These are phyloP conservation scores for Tephrocybe rancida DNA, from an alignment of 768 basidiomycete genomes.

Conservation along the genomic window DNA sequence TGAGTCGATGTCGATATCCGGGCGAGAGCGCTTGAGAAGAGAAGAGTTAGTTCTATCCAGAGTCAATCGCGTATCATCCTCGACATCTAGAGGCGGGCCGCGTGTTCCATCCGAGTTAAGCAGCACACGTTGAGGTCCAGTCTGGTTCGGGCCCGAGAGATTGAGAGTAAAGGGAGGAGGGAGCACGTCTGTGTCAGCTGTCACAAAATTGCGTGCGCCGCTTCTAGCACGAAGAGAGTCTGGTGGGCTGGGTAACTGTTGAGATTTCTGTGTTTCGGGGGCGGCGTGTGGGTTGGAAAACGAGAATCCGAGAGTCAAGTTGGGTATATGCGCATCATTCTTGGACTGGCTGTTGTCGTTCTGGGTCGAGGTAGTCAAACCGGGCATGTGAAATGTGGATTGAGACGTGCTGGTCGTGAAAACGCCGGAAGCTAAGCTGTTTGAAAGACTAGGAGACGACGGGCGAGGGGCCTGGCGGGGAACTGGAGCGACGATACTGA, in stretches of 20 bases:
- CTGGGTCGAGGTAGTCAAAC: conserved; percentile 8
- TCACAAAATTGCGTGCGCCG: background rate
- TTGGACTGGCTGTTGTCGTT: conserved; percentile 1
- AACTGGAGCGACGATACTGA: conserved; percentile 25
- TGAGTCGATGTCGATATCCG: conserved; percentile 2
- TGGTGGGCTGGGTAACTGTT: conserved; percentile 20
- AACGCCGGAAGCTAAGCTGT: conserved; percentile 15
- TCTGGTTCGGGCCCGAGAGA: conserved; percentile 14
- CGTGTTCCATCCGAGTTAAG: conserved; percentile 15
- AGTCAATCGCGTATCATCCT: conserved; percentile 4
- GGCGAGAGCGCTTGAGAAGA: conserved; percentile 8
- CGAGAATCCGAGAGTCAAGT: conserved; percentile 13
- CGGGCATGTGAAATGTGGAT: conserved; percentile 8
- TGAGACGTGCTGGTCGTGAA: conserved; percentile 22
- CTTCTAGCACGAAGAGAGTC: conserved; percentile 7
- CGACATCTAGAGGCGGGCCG: conserved; percentile 1
- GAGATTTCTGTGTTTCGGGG: background rate
- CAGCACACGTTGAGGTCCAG: conserved; percentile 19
- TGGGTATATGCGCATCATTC: conserved; percentile 23
- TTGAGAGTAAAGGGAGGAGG: conserved; percentile 12
- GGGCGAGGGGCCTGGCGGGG: conserved; percentile 22
- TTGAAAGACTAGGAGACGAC: conserved; percentile 21
- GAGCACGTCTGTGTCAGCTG: conserved; percentile 1
- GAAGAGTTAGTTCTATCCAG: conserved; percentile 1
- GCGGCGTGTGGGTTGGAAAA: conserved; percentile 12